Evolutionary conservation across 352 stramenopile genomes (phyloP).

Genomic region (Pilasporangium apinafurcum): DNA sequence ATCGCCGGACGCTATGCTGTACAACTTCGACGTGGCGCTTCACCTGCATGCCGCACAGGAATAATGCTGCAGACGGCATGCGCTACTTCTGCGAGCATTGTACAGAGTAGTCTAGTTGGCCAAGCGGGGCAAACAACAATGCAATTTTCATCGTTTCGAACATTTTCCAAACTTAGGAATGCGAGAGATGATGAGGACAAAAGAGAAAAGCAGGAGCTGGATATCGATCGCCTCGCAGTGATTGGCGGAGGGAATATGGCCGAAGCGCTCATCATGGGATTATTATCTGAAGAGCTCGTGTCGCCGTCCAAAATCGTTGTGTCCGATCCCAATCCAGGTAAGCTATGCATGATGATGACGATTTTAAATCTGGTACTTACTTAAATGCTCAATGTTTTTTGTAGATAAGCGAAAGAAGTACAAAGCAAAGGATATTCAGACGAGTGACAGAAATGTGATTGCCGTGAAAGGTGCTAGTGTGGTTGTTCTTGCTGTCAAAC

Average conservation of each 20-base stretch:
- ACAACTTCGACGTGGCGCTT: no score
- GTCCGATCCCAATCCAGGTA: slow-evolving; percentile 64
- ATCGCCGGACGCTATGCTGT: no score
- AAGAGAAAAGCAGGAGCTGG: slow-evolving; percentile 13
- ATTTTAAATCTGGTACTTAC: no score
- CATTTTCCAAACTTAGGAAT: no score
- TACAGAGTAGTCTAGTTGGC: background rate
- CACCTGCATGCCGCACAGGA: no score
- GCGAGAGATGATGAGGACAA: slow-evolving; percentile 5
- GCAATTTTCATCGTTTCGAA: no score
- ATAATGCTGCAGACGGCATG: no score
- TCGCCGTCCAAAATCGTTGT: slow-evolving; percentile 67
- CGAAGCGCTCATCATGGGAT: slow-evolving; percentile 80
- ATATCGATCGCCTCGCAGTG: slow-evolving; percentile 55
- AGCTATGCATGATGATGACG: background rate
- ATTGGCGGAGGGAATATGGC: slow-evolving; percentile 89
- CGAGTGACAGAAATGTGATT: slow-evolving; percentile 50
- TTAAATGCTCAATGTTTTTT: background rate
- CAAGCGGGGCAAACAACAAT: slow-evolving; percentile 1
- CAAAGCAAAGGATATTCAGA: slow-evolving; percentile 38
- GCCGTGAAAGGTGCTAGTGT: slow-evolving; percentile 82
- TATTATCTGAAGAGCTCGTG: slow-evolving; percentile 66
- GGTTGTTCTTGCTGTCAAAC: slow-evolving; percentile 93
- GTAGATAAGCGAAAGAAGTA: slow-evolving; percentile 63
- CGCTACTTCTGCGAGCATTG: background rate